These are phyloP conservation scores for Trichosphaerium sp. DNA, from an alignment of 78 protist genomes.

Conservation along the genomic window DNA sequence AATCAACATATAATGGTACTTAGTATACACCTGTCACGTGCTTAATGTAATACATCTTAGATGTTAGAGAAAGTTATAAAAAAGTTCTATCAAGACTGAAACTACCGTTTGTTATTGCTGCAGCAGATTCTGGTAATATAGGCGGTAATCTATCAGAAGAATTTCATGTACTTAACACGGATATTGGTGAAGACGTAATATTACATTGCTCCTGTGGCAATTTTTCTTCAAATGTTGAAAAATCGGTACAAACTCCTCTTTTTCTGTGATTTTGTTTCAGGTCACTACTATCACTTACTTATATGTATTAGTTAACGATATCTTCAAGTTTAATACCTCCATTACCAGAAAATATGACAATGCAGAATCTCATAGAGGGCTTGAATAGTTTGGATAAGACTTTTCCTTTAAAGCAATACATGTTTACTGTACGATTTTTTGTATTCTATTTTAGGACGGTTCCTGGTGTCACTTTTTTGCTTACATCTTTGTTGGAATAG, in stretches of 20 bases:
- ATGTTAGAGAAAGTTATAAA: slow-evolving; percentile 34
- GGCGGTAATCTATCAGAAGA: slow-evolving; percentile 68
- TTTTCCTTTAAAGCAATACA: background rate
- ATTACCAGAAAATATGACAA: background rate
- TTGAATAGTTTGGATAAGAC: background rate
- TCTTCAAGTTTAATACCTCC: background rate
- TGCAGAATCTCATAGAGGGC: background rate
- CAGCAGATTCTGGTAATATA: slow-evolving; percentile 71
- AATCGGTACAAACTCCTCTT: slow-evolving; percentile 16
- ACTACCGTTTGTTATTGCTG: slow-evolving; percentile 28
- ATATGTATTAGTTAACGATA: background rate
- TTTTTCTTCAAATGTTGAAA: slow-evolving; percentile 60
- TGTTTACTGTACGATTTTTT: too few species aligned
- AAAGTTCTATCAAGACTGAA: slow-evolving; percentile 32
- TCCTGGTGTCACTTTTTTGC: too few species aligned
- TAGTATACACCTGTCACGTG: too few species aligned
- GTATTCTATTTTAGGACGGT: too few species aligned
- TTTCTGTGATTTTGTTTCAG: background rate
- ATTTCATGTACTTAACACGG: slow-evolving; percentile 54
- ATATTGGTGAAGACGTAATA: slow-evolving; percentile 58
- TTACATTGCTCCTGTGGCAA: slow-evolving; percentile 30
- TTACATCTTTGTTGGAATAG: too few species aligned
- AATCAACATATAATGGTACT: slow-evolving; percentile 32
- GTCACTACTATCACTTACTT: background rate
- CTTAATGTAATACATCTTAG: too few species aligned